Evolutionary conservation across 148 eudicot species (phyloP).

Genomic region (Drosera capensis): DNA sequence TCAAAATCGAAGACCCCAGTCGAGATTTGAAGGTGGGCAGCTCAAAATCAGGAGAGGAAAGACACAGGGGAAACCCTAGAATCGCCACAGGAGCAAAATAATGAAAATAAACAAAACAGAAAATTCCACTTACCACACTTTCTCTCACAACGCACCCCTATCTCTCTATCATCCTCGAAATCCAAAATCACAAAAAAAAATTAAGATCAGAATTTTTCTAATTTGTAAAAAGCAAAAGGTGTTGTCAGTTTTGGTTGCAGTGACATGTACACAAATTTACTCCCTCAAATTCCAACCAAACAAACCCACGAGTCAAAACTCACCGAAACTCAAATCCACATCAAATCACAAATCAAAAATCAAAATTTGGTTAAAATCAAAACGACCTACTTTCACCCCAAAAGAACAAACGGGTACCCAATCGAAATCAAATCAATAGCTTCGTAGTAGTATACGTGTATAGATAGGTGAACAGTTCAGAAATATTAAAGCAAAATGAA

Average conservation of each 20-base stretch:
- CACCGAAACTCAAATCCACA: no score
- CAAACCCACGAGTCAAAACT: no score
- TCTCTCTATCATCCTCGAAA: conserved; percentile 11
- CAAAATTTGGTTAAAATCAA: no score
- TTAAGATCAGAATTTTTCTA: conserved; percentile 5
- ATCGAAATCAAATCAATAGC: not conserved
- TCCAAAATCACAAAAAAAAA: conserved; percentile 5
- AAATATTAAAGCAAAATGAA: no score
- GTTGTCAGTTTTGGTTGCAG: not conserved
- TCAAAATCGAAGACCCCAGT: conserved; percentile 13
- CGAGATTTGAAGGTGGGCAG: conserved; percentile 2
- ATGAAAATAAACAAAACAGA: conserved; percentile 6
- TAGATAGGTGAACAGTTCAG: no score
- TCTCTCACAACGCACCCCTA: conserved; percentile 1
- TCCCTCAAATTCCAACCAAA: no score
- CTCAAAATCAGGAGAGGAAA: conserved; percentile 9
- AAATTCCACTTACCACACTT: conserved; percentile 5
- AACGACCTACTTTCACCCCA: not conserved
- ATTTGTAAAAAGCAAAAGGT: conserved; percentile 3
- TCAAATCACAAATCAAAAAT: no score
- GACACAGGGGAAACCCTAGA: conserved; percentile 6
- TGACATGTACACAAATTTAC: not conserved
- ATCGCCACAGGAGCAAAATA: conserved; percentile 14
- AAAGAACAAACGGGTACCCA: not conserved
- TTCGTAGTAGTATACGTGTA: no score